Base-by-base conservation (phyloP, 2,329 filamentous ascomycete species). In the Neofusicoccum sp. region DNA sequence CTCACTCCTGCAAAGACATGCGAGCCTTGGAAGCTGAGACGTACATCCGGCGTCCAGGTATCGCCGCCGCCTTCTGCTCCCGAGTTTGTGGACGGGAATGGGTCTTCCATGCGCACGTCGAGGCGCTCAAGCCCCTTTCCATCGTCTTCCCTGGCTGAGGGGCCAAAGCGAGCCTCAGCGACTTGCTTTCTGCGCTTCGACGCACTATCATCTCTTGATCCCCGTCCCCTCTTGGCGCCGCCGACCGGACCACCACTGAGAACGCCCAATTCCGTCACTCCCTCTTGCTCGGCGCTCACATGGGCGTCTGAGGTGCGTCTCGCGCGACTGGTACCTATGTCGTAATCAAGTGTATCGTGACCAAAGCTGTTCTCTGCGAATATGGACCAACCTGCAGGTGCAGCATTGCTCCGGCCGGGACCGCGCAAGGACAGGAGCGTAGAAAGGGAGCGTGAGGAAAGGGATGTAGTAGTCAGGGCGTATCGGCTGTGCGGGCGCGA, bases 1-100 rank as follows among this genome's bases (percentile, higher is more conserved):
- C 91, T 84, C 29, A 96, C 82, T 0, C 93, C 93, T 0, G 89
- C 88, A 77, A 96, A 94, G 2, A 96, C 87, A 72, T 96, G 91
- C 0, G 83, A 76, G 0, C 93, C 93, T 43, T 88, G 84, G 66
- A 97, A 90, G 0, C 86, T 87, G 8, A 96, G 76, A 22, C 84
- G 83, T 16, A 91, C 78, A 58, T 82, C 80, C 1, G 87, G 87
- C n/a, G 79, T 77, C 83, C 86, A 89, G 9, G 65, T 54, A 29
- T 56, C 34, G 62, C 11, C 66, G 49, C 54, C 67, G 16, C 70
- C 69, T 6, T 54, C 43, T 3, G 36, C 14, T 34, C 48, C 36
- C 3, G n/a, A 16, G 22, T 3, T 22, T 3, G 22, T 31, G 3
- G 39, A 7, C 3, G 74, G 73, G 61, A 78, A 79, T 2, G 73